Base-by-base conservation (phyloP, 805 yeast species). In the Pichia nakasei region DNA sequence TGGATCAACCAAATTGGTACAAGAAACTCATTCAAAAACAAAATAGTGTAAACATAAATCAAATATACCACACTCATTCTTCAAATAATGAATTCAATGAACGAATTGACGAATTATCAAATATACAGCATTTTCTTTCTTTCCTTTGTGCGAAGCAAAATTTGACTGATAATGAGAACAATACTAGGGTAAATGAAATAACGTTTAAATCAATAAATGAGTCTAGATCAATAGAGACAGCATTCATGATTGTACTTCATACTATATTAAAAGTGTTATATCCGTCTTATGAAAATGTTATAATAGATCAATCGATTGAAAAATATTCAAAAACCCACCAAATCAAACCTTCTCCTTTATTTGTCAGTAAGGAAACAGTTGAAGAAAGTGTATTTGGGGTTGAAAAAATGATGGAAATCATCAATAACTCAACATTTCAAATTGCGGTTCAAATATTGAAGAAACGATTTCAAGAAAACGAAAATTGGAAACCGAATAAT, bases 161-260 rank as follows among this genome's bases (percentile, higher is more conserved):
- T 3, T 13, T 2, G 15, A 29, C 7, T 6, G 13, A 29, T 13
- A 17, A 3, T 4, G 13, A 4, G 12, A 9, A 17, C 3, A 29
- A 2, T 13, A 15, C 6, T 9, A 15, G 24, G 5, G 37, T 31
- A 2, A 31, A 11, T 11, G 35, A 42, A 9, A 41, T 49, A 7
- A 43, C 38, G 9, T 41, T 45, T 36, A 41, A 55, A 45, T 39
- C 47, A 36, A 11, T 47, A 27, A n/a, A 29, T 29, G 32, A 29
- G 17, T 39, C 59, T 22, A 45, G 39, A 9, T 58, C 58, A 34
- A 43, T 52, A 6, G 64, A 59, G 40, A 51, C 61, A 22, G 56
- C 54, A 5, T 35, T 59, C 26, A 50, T 52, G 19, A 35, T 58
- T 18, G 43, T 57, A 11, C 18, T 59, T 3, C 56, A 52, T 15